Conservation (phyloP, 2,329 filamentous ascomycete species). For the Fusarium sp. region DNA sequence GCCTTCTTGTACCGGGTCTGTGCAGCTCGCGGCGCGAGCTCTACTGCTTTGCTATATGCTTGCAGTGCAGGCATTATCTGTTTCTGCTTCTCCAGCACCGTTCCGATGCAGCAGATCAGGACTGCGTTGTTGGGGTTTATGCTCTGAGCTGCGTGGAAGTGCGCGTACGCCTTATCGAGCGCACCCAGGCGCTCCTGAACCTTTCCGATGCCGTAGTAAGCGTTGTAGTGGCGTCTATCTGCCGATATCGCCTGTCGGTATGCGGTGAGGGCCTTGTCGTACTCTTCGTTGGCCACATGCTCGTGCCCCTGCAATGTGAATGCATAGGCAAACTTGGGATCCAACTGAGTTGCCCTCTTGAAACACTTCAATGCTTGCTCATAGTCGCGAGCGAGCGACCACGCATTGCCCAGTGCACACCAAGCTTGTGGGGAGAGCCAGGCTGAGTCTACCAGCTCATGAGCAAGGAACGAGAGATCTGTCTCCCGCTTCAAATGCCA, state of each 20-base stretch:
- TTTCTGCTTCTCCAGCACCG: constrained; percentile 89
- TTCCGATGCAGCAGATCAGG: constrained; percentile 90
- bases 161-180: constrained; percentile 89
- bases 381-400: constrained; percentile 91
- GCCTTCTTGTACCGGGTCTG: constrained; percentile 95
- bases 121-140: constrained; percentile 97
- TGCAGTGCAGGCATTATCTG: constrained; percentile 82
- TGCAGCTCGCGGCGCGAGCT: constrained; percentile 83
- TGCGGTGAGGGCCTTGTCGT: constrained; percentile 89
- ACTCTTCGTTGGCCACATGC: constrained; percentile 95
- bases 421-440: constrained; percentile 94
- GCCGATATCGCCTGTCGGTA: constrained; percentile 89
- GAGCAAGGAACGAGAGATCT: constrained; percentile 90
- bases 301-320: constrained; percentile 97
- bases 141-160: constrained; percentile 87
- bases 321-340: constrained; percentile 92
- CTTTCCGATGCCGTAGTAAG: constrained; percentile 90
- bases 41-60: constrained; percentile 85
- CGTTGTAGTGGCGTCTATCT: constrained; percentile 93
- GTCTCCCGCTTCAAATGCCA: constrained; percentile 97
- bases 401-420: constrained; percentile 95
- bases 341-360: constrained; percentile 90
- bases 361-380: constrained; percentile 96
- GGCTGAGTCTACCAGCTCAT: constrained; percentile 87
- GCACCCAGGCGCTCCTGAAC: constrained; percentile 93